phyloP scores from a whole-genome alignment of 441 rosid genomes.

The Jatropha multifida region DNA sequence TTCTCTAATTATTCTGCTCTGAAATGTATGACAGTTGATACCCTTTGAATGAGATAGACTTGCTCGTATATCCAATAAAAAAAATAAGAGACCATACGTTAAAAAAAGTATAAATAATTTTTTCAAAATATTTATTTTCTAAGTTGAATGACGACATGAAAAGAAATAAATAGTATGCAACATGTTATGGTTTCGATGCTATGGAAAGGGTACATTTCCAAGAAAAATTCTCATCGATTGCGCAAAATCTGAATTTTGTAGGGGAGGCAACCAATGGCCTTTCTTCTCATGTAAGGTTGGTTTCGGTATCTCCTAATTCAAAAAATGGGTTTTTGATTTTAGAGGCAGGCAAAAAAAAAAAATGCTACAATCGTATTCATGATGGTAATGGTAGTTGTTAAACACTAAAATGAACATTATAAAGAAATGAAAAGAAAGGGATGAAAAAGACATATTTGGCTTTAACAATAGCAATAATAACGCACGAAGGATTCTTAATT shows the following conservation, averaged over 20 bases:
- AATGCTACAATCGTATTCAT: too few species aligned
- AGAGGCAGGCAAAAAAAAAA: background rate
- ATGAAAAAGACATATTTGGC: conserved; percentile 6
- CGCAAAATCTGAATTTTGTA: conserved; percentile 12
- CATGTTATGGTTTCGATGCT: background rate
- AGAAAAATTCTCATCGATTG: conserved; percentile 7
- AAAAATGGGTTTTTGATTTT: too few species aligned
- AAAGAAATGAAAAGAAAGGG: background rate
- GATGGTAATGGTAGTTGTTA: background rate
- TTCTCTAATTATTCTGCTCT: background rate
- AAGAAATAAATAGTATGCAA: background rate
- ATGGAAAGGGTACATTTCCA: background rate
- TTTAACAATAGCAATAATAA: conserved; percentile 3
- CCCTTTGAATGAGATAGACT: background rate
- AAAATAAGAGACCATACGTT: too few species aligned
- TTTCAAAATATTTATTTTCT: too few species aligned
- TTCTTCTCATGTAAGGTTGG: background rate
- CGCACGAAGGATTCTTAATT: background rate
- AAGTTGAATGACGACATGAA: too few species aligned
- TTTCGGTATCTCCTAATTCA: too few species aligned
- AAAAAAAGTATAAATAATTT: too few species aligned
- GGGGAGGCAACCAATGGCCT: background rate
- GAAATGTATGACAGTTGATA: background rate
- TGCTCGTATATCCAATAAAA: too few species aligned
- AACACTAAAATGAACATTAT: background rate